These are phyloP conservation scores for Zanthoxylum bungeanum DNA, from an alignment of 345 rosid species.

Conservation along the genomic window DNA sequence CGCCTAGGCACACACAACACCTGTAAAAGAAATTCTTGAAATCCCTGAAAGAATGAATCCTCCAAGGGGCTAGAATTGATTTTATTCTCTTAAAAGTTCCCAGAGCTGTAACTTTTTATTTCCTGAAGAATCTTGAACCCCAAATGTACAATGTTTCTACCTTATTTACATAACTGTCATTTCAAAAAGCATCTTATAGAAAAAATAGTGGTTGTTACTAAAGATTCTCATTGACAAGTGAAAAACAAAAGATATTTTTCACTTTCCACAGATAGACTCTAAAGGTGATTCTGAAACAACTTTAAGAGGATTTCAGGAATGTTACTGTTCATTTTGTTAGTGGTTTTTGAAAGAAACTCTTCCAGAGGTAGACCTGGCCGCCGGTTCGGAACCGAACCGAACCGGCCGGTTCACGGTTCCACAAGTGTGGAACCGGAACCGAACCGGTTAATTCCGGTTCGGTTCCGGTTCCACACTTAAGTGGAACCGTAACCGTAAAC, in stretches of 20 bases:
- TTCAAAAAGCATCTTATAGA: not conserved
- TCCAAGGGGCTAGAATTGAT: not conserved
- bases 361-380: not conserved
- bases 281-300: not conserved
- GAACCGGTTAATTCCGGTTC: no score
- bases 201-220: constrained; percentile 22
- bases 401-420: no score
- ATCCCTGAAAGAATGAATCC: not conserved
- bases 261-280: not conserved
- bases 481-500: no score
- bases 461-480: no score
- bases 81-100: not conserved
- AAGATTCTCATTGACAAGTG: constrained; percentile 16
- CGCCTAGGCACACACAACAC: constrained; percentile 95
- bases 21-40: constrained; percentile 26
- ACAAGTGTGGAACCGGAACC: no score
- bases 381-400: no score
- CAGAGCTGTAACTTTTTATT: not conserved
- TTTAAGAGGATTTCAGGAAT: not conserved
- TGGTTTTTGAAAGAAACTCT: not conserved
- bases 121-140: not conserved
- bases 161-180: not conserved
- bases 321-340: not conserved
- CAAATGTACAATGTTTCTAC: not conserved
- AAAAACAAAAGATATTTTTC: not conserved